Base-by-base conservation (phyloP, 2,329 filamentous ascomycete species). In the Clarireedia homoeocarpa region DNA sequence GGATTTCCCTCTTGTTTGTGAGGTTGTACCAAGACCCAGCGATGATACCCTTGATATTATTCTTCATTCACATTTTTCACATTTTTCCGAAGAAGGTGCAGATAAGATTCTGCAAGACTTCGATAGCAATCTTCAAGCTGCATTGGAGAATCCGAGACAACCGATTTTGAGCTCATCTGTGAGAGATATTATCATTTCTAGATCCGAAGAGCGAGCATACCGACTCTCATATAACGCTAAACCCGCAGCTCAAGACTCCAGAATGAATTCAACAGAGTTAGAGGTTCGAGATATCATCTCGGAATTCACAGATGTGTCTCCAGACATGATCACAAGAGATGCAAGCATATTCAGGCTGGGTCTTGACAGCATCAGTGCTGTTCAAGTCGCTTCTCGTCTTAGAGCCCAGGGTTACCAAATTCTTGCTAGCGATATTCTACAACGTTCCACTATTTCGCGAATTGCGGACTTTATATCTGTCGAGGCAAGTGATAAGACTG, bases 341-440 rank as follows among this genome's bases (percentile, higher is more conserved):
- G 89, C 83, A 0, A 90, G 88, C 0, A 89, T 97, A 49, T 95
- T 92, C 64, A 84, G 87, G 57, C 80, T 96, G n/a, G 92, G 92
- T 0, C 74, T 96, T 3, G 91, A 96, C 70, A 96, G 91, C 67
- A 94, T 97, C 65, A 91, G 87, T 58, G 88, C 90, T 0, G 79
- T 85, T 5, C 91, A 96, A 65, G 76, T 96, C 9, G 88, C 90
- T 0, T 78, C 82, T 1, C 73, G 77, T 26, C 74, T 96, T 15
- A 82, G 86, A 17, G 79, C 76, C 40, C 65, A 77, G 17, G 84
- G 83, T 0, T 73, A 83, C 40, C 65, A 69, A 1, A 71, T 91
- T 0, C 82, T 83, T 1, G 84, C 88, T 0, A 80, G 83, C 1
- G 88, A 95, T 68, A 83, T 96, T 14, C 79, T 96, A 53, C 84